Conservation (phyloP, 306 rosid species). For the Dryas alaskensis region DNA sequence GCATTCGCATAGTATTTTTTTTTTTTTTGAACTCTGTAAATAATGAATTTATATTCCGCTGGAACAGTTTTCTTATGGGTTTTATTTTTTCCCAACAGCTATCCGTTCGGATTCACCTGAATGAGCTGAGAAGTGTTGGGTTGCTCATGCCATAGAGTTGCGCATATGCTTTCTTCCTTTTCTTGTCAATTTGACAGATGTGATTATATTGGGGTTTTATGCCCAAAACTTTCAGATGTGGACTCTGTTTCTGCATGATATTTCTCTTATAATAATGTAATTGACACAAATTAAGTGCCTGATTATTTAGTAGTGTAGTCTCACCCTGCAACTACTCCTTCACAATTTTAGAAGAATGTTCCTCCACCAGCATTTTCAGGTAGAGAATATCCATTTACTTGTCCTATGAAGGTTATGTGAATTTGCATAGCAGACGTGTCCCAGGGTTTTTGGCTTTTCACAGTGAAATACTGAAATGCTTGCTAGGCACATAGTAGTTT, state of each 20-base stretch:
- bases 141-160: neutral
- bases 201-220: neutral
- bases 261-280: conserved; percentile 7
- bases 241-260: conserved; percentile 4
- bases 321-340: neutral
- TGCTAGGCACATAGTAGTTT: too few relatives aligned
- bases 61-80: neutral
- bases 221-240: neutral
- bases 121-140: conserved; percentile 22
- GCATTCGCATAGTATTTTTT: neutral
- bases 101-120: conserved; percentile 48
- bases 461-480: too few relatives aligned
- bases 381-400: neutral
- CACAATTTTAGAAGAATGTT: neutral
- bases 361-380: neutral
- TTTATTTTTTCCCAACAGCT: conserved; percentile 35
- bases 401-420: too few relatives aligned
- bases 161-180: conserved; percentile 4
- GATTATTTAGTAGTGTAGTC: neutral
- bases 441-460: too few relatives aligned
- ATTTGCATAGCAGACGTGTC: too few relatives aligned
- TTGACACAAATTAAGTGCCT: conserved; percentile 11
- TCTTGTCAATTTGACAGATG: conserved; percentile 1
- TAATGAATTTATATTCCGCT: neutral
- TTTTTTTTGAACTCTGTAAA: neutral